Conservation (phyloP, 164 flowering plant genomes). For the Santalum album region DNA sequence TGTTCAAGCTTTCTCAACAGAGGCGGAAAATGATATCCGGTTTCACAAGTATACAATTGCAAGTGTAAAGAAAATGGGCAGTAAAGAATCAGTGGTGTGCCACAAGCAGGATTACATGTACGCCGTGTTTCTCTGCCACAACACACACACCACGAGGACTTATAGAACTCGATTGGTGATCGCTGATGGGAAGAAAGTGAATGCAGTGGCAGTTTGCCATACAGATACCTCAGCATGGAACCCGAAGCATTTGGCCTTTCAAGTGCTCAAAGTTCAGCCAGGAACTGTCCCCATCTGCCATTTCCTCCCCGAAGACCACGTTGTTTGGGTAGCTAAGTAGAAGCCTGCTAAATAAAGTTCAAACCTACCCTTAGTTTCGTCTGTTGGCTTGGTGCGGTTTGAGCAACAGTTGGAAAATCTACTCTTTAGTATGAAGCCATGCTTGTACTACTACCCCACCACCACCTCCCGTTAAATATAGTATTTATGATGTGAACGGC, state of each 20-base stretch:
- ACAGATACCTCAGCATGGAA: constrained; percentile 40
- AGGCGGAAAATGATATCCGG: constrained; percentile 20
- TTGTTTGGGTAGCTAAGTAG: constrained; percentile 26
- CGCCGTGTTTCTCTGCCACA: constrained; percentile 38
- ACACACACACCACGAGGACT: constrained; percentile 19
- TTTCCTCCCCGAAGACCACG: constrained; percentile 42
- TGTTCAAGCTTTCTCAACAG: constrained; percentile 30
- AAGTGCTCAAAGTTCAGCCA: constrained; percentile 37
- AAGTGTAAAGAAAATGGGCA: constrained; percentile 20
- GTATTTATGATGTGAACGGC: not conserved
- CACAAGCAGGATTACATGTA: constrained; percentile 35
- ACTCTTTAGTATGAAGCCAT: not conserved
- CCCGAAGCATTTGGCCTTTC: constrained; percentile 46
- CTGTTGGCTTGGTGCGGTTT: not conserved
- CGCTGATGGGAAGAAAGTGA: constrained; percentile 30
- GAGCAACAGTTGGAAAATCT: not conserved
- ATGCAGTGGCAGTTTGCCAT: constrained; percentile 38
- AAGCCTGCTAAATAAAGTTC: constrained; percentile 8
- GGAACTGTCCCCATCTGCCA: constrained; percentile 43
- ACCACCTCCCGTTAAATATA: too few relatives aligned
- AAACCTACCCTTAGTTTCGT: not conserved
- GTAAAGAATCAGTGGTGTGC: constrained; percentile 28
- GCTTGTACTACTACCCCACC: not conserved
- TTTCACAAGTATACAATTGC: constrained; percentile 24
- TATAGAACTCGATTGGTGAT: constrained; percentile 28